These are phyloP conservation scores for Eremothecium coryli DNA, from an alignment of 1,139 yeast species.

Conservation along the genomic window DNA sequence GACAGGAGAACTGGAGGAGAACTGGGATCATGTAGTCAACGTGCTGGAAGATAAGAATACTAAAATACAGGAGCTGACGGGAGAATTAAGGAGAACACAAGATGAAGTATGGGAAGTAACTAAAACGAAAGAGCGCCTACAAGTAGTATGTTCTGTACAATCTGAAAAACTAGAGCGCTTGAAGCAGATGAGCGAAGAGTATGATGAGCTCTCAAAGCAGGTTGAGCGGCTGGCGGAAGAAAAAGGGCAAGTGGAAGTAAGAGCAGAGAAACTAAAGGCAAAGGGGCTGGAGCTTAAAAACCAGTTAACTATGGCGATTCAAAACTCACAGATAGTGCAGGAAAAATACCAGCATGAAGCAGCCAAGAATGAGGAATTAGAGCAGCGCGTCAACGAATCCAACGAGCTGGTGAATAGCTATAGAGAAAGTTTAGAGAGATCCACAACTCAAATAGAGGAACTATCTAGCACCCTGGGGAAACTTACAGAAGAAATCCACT, in stretches of 20 bases:
- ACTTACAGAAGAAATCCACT: constrained; percentile 5
- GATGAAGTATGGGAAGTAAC: constrained; percentile 2
- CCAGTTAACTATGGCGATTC: constrained; percentile 25
- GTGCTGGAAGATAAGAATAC: constrained; percentile 11
- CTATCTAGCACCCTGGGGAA: constrained; percentile 6
- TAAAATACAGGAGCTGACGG: constrained; percentile 35
- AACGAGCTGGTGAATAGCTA: constrained; percentile 7
- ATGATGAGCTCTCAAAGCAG: not conserved
- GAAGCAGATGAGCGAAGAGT: not conserved
- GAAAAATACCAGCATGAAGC: constrained; percentile 22
- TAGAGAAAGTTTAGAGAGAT: constrained; percentile 3
- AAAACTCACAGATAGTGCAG: constrained; percentile 26
- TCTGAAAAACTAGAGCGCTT: not conserved
- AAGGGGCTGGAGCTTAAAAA: constrained; percentile 12
- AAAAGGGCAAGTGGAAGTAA: constrained; percentile 27
- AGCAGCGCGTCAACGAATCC: constrained; percentile 6
- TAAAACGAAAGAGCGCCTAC: constrained; percentile 1
- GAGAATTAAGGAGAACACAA: constrained; percentile 1
- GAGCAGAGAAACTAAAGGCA: constrained; percentile 10
- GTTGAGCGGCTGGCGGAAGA: constrained; percentile 31
- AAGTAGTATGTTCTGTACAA: constrained; percentile 1
- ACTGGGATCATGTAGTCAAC: constrained; percentile 1
- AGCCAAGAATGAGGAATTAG: constrained; percentile 8
- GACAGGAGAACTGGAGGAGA: not conserved
- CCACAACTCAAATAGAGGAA: constrained; percentile 1